Base-by-base conservation (phyloP, 225 moss, liverwort and hornwort species). In the Climacium dendroides region DNA sequence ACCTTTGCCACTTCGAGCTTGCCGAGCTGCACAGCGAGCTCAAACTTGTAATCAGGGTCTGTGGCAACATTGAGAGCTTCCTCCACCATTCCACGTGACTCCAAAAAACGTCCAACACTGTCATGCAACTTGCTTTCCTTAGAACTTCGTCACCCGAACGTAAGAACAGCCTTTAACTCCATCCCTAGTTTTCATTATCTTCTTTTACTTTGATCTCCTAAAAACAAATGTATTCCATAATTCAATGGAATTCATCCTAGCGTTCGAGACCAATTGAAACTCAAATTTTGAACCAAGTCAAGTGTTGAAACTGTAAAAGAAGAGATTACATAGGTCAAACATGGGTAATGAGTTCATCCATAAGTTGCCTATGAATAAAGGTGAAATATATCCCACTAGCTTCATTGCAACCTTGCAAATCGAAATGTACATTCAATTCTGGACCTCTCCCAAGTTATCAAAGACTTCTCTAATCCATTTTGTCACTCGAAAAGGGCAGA, bases 91-190 rank as follows among this genome's bases (percentile, higher is more conserved):
- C 98, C 98, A 74, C 98, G 93, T 26, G 97, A 95, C 94, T 98
- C 98, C 92, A 98, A 87, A 89, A 98, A 98, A 50, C 94, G 94
- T 78, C 97, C 98, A 84, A 98, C 98, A 93, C 98, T 97, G 93
- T 84, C 80, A 92, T 81, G 48, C 85, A 87, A 88, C 48, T 78
- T 83, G 35, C 22, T 81, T 63, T 7, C 80, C 54, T 91, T 50
- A 86, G 58, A 80, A 47, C 14, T 57, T 61, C 30, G 37, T 85
- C 64, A 55, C 32, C 58, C 28, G 85, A 79, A 25, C 64, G 24
- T 39, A 71, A 79, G 39, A 61, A 77, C 70, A n/a, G 54, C 43
- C 30, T 28, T 41, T 7, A 43, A 71, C 39, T 67, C 39, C 67
- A 75, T 70, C 57, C 57, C 32, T 54, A 41, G 19, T 32, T 57